These are phyloP conservation scores for Trichoderma asperellum DNA, from an alignment of 2,329 filamentous ascomycete genomes.

Conservation along the genomic window DNA sequence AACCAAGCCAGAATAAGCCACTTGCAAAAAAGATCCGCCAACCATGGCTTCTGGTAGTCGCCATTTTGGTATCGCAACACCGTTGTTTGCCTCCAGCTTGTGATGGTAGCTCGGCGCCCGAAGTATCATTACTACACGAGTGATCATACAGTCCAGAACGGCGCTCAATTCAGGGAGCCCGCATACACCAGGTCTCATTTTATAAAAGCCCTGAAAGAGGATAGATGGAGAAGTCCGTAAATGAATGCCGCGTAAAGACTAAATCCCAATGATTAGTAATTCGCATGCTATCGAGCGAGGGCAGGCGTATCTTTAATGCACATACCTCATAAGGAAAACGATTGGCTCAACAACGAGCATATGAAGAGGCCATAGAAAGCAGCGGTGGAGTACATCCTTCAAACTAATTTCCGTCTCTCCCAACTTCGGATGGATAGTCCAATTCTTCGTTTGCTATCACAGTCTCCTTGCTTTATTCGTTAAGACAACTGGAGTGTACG, in stretches of 20 bases:
- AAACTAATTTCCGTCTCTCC: not conserved
- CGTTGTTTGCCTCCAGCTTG: not conserved
- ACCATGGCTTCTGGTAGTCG: not conserved
- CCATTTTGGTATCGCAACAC: not conserved
- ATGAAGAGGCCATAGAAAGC: conserved; percentile 8
- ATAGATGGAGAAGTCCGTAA: not conserved
- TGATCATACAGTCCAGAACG: not conserved
- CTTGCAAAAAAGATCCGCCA: conserved; percentile 5
- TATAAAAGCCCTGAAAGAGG: not conserved
- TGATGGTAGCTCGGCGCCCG: not conserved
- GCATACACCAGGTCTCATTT: not conserved
- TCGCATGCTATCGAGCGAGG: no score
- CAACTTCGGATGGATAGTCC: not conserved
- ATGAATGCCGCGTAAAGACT: not conserved
- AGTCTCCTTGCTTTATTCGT: not conserved
- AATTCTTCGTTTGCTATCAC: not conserved
- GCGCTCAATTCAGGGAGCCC: not conserved
- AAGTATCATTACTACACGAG: not conserved
- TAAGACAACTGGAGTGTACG: not conserved
- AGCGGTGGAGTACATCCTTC: not conserved
- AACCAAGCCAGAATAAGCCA: conserved; percentile 9
- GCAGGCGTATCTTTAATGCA: not conserved
- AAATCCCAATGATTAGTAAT: not conserved
- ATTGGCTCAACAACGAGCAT: conserved; percentile 5
- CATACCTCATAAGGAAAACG: not conserved